Evolutionary conservation across 495 filamentous ascomycete species (phyloP).

Genomic region (Podospora didyma): DNA sequence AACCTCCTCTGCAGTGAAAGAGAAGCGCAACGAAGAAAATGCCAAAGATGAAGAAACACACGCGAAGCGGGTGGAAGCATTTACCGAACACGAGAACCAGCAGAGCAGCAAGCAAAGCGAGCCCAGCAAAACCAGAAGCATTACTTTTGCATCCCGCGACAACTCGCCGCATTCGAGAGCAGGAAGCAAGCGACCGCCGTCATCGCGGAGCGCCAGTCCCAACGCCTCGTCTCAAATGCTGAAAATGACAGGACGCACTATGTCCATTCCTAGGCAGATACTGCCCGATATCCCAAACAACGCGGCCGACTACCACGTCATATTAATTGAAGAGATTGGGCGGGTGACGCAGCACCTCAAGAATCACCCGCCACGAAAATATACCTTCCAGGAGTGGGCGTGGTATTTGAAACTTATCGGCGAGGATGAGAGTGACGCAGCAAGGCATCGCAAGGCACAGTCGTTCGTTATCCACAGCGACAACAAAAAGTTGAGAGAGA

Average conservation of each 20-base stretch:
- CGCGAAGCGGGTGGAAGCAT: conserved; percentile 2
- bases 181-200: background rate
- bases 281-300: conserved; percentile 27
- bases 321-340: conserved; percentile 63
- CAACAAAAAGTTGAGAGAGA: background rate
- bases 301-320: conserved; percentile 58
- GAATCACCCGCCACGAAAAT: conserved; percentile 58
- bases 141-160: background rate
- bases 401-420: conserved; percentile 74
- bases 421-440: conserved; percentile 55
- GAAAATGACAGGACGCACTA: conserved; percentile 17
- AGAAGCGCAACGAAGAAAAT: conserved; percentile 6
- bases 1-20: conserved; percentile 2
- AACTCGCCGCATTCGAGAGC: background rate
- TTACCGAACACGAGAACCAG: conserved; percentile 4
- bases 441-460: conserved; percentile 34
- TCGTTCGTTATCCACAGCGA: conserved; percentile 1
- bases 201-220: background rate
- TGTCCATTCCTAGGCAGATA: conserved; percentile 26
- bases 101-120: conserved; percentile 10
- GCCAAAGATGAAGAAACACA: conserved; percentile 18
- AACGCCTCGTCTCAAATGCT: conserved; percentile 5
- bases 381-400: conserved; percentile 77
- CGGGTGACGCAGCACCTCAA: conserved; percentile 62
- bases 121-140: background rate